These are phyloP conservation scores for Larix kaempferi DNA, from an alignment of 75 land plant species.

Conservation along the genomic window DNA sequence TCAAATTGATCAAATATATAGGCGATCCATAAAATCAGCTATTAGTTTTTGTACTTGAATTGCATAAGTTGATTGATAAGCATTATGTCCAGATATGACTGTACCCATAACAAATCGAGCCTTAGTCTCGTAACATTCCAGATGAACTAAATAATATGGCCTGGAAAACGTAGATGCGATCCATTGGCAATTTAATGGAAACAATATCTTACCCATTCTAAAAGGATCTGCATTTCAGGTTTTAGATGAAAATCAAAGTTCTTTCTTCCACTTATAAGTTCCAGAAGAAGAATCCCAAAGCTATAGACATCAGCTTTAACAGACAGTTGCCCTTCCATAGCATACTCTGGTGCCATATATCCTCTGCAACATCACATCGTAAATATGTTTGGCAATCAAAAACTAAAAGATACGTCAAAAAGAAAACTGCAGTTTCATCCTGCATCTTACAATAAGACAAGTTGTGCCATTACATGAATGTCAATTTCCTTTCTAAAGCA, in stretches of 20 bases:
- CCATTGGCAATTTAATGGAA: not conserved
- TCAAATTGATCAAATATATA: not conserved
- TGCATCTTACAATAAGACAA: not conserved
- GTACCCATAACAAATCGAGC: not conserved
- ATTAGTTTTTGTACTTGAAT: not conserved
- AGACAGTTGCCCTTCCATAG: conserved; percentile 7
- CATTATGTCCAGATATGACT: too few species aligned
- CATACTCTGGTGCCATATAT: conserved; percentile 14
- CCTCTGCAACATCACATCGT: not conserved
- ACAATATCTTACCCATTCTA: not conserved
- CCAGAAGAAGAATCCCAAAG: conserved; percentile 17
- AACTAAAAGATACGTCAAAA: not conserved
- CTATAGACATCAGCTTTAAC: conserved; percentile 21
- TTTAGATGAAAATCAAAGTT: not conserved
- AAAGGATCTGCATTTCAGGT: too few species aligned
- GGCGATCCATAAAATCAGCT: too few species aligned
- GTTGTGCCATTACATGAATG: not conserved
- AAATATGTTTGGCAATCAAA: not conserved
- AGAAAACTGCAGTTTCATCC: not conserved
- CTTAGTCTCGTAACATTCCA: too few species aligned
- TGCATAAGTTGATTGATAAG: not conserved
- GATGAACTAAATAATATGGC: not conserved
- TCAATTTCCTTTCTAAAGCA: not conserved
- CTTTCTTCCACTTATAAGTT: not conserved
- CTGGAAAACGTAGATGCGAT: too few species aligned